Conservation (phyloP, 352 stramenopile species). For the Thalassiosira oceanica region DNA sequence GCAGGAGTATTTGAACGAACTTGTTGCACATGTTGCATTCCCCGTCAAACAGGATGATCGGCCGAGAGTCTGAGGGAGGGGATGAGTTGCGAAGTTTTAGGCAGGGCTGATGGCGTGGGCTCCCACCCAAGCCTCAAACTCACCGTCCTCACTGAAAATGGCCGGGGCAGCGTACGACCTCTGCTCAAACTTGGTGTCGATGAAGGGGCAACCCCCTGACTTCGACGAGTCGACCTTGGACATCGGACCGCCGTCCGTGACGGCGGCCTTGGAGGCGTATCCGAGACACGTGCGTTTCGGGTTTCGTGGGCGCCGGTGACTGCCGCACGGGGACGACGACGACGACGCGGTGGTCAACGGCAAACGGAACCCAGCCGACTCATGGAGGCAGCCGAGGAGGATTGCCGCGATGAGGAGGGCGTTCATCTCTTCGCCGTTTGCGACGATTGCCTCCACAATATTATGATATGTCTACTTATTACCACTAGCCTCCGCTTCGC, state of each 20-base stretch:
- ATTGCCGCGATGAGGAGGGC: too few relatives aligned
- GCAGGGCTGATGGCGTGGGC: background rate
- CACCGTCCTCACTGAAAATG: constrained; percentile 21
- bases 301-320: too few relatives aligned
- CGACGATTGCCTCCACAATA: too few relatives aligned
- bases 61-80: constrained; percentile 20
- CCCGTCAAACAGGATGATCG: constrained; percentile 51
- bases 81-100: background rate
- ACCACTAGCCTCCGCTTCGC: too few relatives aligned
- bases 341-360: too few relatives aligned
- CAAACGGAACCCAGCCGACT: too few relatives aligned
- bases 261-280: too few relatives aligned
- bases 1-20: constrained; percentile 37
- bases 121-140: background rate
- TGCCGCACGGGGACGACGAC: too few relatives aligned
- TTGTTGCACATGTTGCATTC: constrained; percentile 34
- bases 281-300: too few relatives aligned
- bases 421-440: too few relatives aligned
- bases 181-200: constrained; percentile 19
- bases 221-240: constrained; percentile 31
- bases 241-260: constrained; percentile 41
- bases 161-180: constrained; percentile 33
- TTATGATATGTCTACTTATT: too few relatives aligned
- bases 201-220: constrained; percentile 44
- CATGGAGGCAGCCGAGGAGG: too few relatives aligned